These are phyloP conservation scores for Starmerella sp. DNA, from an alignment of 805 yeast genomes.

Conservation along the genomic window DNA sequence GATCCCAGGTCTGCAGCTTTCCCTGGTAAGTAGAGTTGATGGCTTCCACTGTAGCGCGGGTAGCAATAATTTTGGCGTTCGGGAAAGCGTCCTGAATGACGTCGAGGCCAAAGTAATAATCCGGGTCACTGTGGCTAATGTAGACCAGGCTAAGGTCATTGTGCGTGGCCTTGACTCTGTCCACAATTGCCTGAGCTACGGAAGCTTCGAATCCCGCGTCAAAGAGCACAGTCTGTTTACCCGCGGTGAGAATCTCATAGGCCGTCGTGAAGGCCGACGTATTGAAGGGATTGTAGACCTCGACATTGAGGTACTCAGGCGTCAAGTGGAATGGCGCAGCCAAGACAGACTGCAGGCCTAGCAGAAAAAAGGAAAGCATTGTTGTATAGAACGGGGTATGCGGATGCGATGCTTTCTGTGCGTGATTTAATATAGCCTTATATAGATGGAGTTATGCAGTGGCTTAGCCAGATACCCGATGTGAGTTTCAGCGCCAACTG, in stretches of 20 bases:
- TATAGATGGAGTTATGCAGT: neutral
- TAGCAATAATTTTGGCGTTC: neutral
- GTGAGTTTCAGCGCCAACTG: neutral
- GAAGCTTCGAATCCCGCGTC: neutral
- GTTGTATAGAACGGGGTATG: neutral
- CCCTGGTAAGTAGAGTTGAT: neutral
- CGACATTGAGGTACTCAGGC: neutral
- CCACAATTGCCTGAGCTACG: neutral
- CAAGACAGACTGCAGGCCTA: neutral
- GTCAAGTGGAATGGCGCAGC: neutral
- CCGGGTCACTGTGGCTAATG: constrained; percentile 3
- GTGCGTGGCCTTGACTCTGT: neutral
- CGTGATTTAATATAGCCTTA: neutral
- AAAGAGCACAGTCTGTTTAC: neutral
- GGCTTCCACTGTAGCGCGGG: neutral
- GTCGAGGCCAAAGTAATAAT: constrained; percentile 1
- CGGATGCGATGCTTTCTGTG: neutral
- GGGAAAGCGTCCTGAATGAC: neutral
- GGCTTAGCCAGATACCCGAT: neutral
- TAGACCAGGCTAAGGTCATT: neutral
- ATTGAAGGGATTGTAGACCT: constrained; percentile 3
- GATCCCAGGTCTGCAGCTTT: neutral
- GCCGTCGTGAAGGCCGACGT: neutral
- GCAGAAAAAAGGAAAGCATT: neutral
- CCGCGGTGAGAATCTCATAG: neutral